phyloP scores from a whole-genome alignment of 148 eudicot species.

The Camellia japonica region DNA sequence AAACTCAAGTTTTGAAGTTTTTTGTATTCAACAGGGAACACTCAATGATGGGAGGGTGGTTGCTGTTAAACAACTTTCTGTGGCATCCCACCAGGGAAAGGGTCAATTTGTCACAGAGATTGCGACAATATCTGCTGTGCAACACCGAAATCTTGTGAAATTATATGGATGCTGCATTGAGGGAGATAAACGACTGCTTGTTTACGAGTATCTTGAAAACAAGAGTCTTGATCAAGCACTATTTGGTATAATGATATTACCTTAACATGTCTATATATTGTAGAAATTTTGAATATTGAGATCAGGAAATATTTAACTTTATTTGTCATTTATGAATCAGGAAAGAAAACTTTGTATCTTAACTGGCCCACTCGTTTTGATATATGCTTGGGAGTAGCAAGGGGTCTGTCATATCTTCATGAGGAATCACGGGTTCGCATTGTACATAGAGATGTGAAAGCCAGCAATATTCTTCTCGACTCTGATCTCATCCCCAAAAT shows the following conservation, averaged over 20 bases:
- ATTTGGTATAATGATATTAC: constrained; percentile 44
- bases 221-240: constrained; percentile 85
- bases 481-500: constrained; percentile 74
- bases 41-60: constrained; percentile 66
- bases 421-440: constrained; percentile 74
- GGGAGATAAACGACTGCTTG: constrained; percentile 69
- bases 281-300: background rate
- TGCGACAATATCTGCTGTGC: constrained; percentile 80
- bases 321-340: constrained; percentile 32
- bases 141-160: constrained; percentile 83
- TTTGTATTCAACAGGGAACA: constrained; percentile 45
- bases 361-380: constrained; percentile 73
- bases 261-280: background rate
- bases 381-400: constrained; percentile 84
- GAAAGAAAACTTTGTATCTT: constrained; percentile 39
- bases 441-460: constrained; percentile 88
- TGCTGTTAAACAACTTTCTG: constrained; percentile 80
- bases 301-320: background rate
- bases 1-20: background rate
- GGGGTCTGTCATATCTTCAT: constrained; percentile 83
- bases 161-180: constrained; percentile 86
- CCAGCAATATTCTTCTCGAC: constrained; percentile 88
- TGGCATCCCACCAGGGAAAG: constrained; percentile 77
- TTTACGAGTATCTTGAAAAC: constrained; percentile 80
- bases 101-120: constrained; percentile 81